Base-by-base conservation (phyloP, 2,329 filamentous ascomycete species). In the Colletotrichum ledebouriae region DNA sequence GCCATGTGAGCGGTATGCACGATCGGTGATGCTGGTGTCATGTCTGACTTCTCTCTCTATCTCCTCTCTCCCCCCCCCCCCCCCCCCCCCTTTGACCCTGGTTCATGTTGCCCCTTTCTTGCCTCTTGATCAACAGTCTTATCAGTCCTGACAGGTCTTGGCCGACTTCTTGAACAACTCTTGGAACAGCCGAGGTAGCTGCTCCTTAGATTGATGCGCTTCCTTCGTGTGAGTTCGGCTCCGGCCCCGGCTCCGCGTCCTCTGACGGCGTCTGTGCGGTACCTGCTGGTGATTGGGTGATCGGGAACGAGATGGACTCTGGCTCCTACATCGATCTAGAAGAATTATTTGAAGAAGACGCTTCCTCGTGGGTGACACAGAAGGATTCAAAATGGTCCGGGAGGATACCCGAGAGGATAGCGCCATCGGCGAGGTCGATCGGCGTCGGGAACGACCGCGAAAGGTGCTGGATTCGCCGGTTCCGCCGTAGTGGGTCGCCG, bases 391-490 rank as follows among this genome's bases (percentile, higher is more conserved):
- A 20, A 79, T 73, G 12, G 76, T 71, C 4, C 78, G 77, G 6
- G 79, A 80, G 2, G 78, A 73, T 22, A 73, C 73, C 59, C 78
- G 76, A 17, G 80, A 73, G 9, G 69, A 58, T 7, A 74, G 72
- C 56, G 67, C 73, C 67, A 74, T 71, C 15, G 79, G 80, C 4
- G 80, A 82, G 12, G 77, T 76, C 15, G 80, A 80, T 56, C 80
- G 78, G 13, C 78, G 76, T 33, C 78, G 79, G 59, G 80, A 81
- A 46, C 80, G 78, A 47, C 80, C 80, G 59, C 80, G 78, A 34
- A 82, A 76, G 6, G 78, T 82, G 78, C 80, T 82, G 17, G 80
- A 81, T 59, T 82, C 80, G 37, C 82, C 79, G 5, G 78, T 71
- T 39, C 78, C 80, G 39, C 82, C 79, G 10, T 78, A 70, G 47